Base-by-base conservation (phyloP, 768 basidiomycete genomes). In the Multifurca ochricompacta region DNA sequence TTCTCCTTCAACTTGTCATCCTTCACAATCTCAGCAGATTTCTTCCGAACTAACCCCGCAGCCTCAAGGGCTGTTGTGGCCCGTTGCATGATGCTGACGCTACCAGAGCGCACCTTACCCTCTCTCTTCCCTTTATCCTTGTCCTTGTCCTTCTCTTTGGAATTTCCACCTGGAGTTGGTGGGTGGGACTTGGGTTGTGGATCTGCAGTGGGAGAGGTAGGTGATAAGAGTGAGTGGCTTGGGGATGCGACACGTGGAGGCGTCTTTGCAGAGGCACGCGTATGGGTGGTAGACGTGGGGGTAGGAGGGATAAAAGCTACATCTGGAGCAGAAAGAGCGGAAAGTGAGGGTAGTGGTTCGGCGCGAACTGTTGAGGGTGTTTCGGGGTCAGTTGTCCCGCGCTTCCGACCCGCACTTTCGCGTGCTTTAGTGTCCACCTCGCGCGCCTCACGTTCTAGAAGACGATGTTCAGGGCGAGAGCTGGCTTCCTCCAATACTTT, bases 71-170 rank as follows among this genome's bases (percentile, higher is more conserved):
- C 91, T 1, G 91, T 95, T 2, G 92, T 94, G 0, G 91, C 93
- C 23, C 93, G 82, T 63, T 97, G 94, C 79, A 98, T 89, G 67
- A 98, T 96, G 63, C 86, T 93, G 48, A 98, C 89, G 54, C 93
- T 95, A 6, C 91, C 88, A 2, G 91, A 83, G 14, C 94, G 77
- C 23, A 69, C 73, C 66, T 94, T 93, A 27, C 69, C 69, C 2
- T 71, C 71, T 48, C 74, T 71, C 44, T 83, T 75, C 18, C 75
- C 74, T 58, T 58, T 48, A 47, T 65, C 60, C 56, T 74, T 75
- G 51, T 80, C 80, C 63, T 75, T 77, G 48, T 80, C 80, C 63
- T 75, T 78, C 47, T 80, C 80, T 63, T 76, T 83, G 51, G 76
- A 53, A 59, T 79, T 81, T 14, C 82, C 76, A 21, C 76, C 77